Evolutionary conservation across 768 basidiomycete species (phyloP).

Genomic region (Pulveroboletus sp.): DNA sequence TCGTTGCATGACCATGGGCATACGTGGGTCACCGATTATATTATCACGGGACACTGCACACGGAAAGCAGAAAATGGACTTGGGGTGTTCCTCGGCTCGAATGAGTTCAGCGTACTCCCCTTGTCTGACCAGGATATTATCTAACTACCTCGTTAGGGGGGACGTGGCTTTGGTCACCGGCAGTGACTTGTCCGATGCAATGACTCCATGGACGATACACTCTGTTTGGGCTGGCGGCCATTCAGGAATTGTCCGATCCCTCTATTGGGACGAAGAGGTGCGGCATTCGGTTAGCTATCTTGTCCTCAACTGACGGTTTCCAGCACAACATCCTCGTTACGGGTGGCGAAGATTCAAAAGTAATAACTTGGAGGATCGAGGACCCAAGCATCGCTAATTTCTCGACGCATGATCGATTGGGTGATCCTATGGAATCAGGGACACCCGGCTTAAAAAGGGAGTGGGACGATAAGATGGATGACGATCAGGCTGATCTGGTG

Average conservation of each 20-base stretch:
- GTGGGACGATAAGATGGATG: slow-evolving; percentile 17
- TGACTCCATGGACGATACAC: slow-evolving; percentile 45
- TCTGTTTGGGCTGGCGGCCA: slow-evolving; percentile 55
- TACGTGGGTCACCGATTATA: slow-evolving; percentile 78
- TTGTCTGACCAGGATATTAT: not conserved
- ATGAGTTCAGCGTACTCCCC: slow-evolving; percentile 46
- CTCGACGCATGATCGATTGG: not conserved
- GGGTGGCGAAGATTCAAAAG: slow-evolving; percentile 48
- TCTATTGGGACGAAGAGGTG: slow-evolving; percentile 54
- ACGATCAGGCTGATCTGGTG: slow-evolving; percentile 10
- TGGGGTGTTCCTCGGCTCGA: slow-evolving; percentile 65
- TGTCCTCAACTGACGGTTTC: slow-evolving; percentile 1
- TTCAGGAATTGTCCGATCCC: slow-evolving; percentile 50
- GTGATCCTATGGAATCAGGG: slow-evolving; percentile 12
- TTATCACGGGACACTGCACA: slow-evolving; percentile 48
- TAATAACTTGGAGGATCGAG: slow-evolving; percentile 38
- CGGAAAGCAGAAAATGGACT: slow-evolving; percentile 27
- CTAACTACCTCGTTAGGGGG: slow-evolving; percentile 37
- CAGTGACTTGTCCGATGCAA: slow-evolving; percentile 33
- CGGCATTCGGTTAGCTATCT: not conserved
- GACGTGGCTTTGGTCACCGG: slow-evolving; percentile 54
- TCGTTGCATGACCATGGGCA: slow-evolving; percentile 51
- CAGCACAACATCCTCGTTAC: slow-evolving; percentile 42
- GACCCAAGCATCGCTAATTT: not conserved
- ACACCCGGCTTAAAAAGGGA: slow-evolving; percentile 19